Base-by-base conservation (phyloP, 2,329 filamentous ascomycete species). In the Sarocladium strictum region DNA sequence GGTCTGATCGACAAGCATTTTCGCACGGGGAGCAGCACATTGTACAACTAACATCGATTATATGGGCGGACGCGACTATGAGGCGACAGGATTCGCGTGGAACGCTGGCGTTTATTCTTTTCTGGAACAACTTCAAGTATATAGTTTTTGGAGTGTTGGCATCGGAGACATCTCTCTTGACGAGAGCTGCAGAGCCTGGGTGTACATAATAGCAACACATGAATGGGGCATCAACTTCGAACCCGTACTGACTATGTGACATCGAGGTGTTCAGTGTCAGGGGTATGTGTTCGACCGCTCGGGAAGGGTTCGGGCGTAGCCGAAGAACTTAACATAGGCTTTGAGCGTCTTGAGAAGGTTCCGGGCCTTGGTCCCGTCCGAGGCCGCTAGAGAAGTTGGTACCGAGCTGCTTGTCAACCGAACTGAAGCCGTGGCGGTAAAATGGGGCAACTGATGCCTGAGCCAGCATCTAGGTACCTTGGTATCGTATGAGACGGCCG, bases 321-420 rank as follows among this genome's bases (percentile, higher is more conserved):
- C n/a, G n/a, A 6, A 7, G 35, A 9, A 19, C 9, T 19, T 15
- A 38, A 19, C n/a, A 38, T 10, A 38, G 35, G 35, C 35, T 19
- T 6, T 6, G 6, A 6, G n/a, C 35, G 17, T 23, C 21, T 7
- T 43, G 9, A 9, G 35, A 38, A 47, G 29, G 27, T 15, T 19
- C 29, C 47, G 47, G 47, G 27, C 47, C 47, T 51, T 35, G 47
- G 47, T 10, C 15, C 47, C 47, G 47, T 11, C 17, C 10, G 17
- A 32, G 15, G n/a, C 26, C 43, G 43, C 6, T 17, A 51, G 27
- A 51, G 26, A 51, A 3, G 11, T 21, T 51, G 47, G 47, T 51
- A 51, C 47, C 47, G 47, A 51, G 47, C 27, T 51, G 47, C 47
- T 51, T 35, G 27, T 35, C 27, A 51, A 14, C 47, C 26, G n/a